Evolutionary conservation across 202 grass and related monocot species (phyloP), one percentile per base, ranked within the genome.

Genomic region (Setaria italica): DNA sequence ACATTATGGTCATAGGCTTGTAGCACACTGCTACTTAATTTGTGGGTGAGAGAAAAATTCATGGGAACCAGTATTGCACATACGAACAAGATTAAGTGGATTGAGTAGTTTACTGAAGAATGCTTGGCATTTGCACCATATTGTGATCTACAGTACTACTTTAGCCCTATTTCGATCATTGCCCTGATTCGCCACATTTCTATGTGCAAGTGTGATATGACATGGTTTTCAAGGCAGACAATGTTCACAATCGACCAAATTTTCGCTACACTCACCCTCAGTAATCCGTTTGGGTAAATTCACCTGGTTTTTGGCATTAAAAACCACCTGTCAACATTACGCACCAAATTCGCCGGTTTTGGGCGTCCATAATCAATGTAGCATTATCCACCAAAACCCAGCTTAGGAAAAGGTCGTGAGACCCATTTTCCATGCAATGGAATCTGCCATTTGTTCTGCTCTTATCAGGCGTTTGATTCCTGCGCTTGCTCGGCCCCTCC

Each of bases 1-100:
- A 12, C 79, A 82, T 82, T 83, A 83, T 78, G 72, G 74, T 4
- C 34, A 55, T 87, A 87, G 80, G 46, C 77, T 85, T 76, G 70
- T 78, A 79, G 63, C 53, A 76, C 62, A 70, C 82, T 84, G 32
- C 45, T 49, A 41, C 47, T 65, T 47, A 19, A 9, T 43, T 45
- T 29, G 3, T 17, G 6, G 12, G n/a, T 15, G 6, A 78, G 6
- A 62, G n/a, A 29, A 41, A 7, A 72, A 59, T 21, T 16, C 46
- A 56, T 50, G 34, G 12, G 19, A 60, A 63, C 11, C 46, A 16
- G 15, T 11, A 63, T 20, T 17, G 34, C 1, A 35, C 1, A 35
- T 1, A 3, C 1, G 6, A 19, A 4, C 9, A 54, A 17, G 25
- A 10, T 63, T 56, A 7, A 78, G n/a, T 25, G 35, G n/a, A 13